Evolutionary conservation across 345 rosid genomes (phyloP).

Genomic region (Eucalyptus coolabah): DNA sequence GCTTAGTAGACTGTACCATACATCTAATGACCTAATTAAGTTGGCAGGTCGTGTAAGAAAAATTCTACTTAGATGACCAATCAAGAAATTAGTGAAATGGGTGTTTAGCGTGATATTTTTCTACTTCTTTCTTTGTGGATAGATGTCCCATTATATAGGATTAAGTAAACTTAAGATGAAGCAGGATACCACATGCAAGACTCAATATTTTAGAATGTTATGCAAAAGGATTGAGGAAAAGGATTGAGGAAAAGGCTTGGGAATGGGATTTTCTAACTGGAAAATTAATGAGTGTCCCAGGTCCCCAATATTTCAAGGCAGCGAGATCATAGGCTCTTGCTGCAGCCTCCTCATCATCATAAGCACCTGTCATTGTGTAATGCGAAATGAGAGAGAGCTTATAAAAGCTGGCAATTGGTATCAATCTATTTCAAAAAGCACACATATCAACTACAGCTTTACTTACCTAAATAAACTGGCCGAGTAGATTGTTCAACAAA

Average conservation of each 20-base stretch:
- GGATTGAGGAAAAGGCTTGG: not conserved
- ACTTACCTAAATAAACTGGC: slow-evolving; percentile 94
- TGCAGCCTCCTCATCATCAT: slow-evolving; percentile 99
- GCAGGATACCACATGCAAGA: not conserved
- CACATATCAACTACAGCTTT: not conserved
- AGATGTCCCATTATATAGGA: not conserved
- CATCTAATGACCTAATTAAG: not conserved
- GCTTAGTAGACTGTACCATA: not conserved
- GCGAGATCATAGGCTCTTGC: slow-evolving; percentile 99
- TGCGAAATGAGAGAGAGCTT: not conserved
- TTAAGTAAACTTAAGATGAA: not conserved
- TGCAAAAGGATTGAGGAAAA: not conserved
- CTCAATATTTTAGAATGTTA: not conserved
- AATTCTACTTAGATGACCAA: not conserved
- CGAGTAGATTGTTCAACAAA: not conserved
- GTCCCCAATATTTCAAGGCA: slow-evolving; percentile 98
- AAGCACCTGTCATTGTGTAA: slow-evolving; percentile 59
- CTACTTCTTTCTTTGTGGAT: not conserved
- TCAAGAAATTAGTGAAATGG: not conserved
- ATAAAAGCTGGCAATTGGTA: not conserved
- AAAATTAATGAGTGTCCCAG: slow-evolving; percentile 95
- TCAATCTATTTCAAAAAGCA: not conserved
- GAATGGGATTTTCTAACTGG: slow-evolving; percentile 41
- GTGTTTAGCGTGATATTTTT: not conserved
- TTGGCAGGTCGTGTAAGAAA: not conserved